Base-by-base conservation (phyloP, 139 green algal species). In the Volvox reticuliferus region DNA sequence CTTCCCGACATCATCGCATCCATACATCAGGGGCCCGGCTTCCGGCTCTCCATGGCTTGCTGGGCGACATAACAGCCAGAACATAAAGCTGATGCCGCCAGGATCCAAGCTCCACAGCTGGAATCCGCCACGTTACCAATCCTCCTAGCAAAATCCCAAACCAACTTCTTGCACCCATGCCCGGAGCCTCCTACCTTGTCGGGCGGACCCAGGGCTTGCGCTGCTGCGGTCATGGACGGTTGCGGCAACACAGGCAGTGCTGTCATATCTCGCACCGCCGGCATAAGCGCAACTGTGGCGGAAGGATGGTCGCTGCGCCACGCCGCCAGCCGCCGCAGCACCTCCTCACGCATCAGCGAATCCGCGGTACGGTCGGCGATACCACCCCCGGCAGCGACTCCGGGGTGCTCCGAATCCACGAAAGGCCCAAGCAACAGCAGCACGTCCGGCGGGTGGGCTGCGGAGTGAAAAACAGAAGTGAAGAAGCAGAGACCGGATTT, bases 361-460 rank as follows among this genome's bases (percentile, higher is more conserved):
- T 99, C 95, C 88, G 97, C 99, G 1, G 91, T 95, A 18, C 96
- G 76, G 0, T 97, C 87, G n/a, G 99, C 61, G 61, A 75, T 68
- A 30, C 97, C 98, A 0, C 76, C 30, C 32, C 97, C 98, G 0
- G 79, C 30, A n/a, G 81, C 65, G 0, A 99, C 79, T 1, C 80
- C 12, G 5, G 96, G 93, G 89, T 99, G 96, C 83, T 98, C 95
- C 9, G 69, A 93, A 93, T 99, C 98, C 69, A 99, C 96, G 93
- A 99, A 99, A 5, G 98, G 98, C 1, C 98, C 97, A 82, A 97
- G 65, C 63, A 99, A 93, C 89, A 99, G 77, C 91, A 99, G 93
- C 73, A 98, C 71, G 75, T 99, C 89, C 28, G 96, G 95, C 18
- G 32, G 80, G 2, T 81, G 33, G 65, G 83, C 91, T 94, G 88